A percentile compares a stretch with the other conserved stretches of the same genome.
Evolutionary conservation across 2,329 filamentous ascomycete species (phyloP).

Genomic region (Exophiala viscosa): DNA sequence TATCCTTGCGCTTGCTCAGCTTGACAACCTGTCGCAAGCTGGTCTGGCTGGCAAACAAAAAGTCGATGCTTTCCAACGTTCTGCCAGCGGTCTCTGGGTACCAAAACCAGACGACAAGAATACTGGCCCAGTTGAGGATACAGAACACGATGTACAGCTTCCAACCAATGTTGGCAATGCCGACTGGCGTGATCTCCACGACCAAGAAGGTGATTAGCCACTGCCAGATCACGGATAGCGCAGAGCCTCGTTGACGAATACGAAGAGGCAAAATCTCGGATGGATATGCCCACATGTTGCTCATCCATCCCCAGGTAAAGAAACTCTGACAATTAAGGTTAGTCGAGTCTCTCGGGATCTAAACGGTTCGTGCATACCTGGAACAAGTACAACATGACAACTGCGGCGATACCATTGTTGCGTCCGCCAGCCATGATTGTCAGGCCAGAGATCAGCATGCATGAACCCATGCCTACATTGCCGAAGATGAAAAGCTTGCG

Average conservation of each 20-base stretch:
- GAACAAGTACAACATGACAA: conserved; percentile 59
- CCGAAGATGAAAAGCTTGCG: conserved; percentile 14
- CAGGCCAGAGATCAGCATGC: conserved; percentile 60
- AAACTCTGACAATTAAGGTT: conserved; percentile 55
- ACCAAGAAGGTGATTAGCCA: conserved; percentile 63
- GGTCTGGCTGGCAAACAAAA: conserved; percentile 21
- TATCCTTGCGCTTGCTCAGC: neutral
- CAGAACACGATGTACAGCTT: conserved; percentile 31
- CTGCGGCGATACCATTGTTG: conserved; percentile 41
- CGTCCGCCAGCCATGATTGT: conserved; percentile 34
- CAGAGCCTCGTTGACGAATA: conserved; percentile 42
- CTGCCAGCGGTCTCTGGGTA: conserved; percentile 32
- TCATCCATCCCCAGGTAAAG: conserved; percentile 47
- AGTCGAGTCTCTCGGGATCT: too few relatives aligned
- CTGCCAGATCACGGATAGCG: conserved; percentile 44
- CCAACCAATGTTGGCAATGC: conserved; percentile 24
- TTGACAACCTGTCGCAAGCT: neutral
- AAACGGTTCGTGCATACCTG: neutral
- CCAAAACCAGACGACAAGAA: conserved; percentile 12
- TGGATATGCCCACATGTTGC: conserved; percentile 40
- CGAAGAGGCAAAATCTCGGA: conserved; percentile 46
- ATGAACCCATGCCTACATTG: conserved; percentile 30
- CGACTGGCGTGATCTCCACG: conserved; percentile 56
- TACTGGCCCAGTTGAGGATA: conserved; percentile 21
- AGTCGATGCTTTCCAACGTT: conserved; percentile 31